Conservation (phyloP, 768 basidiomycete genomes). For the Rhizopogon salebrosus region DNA sequence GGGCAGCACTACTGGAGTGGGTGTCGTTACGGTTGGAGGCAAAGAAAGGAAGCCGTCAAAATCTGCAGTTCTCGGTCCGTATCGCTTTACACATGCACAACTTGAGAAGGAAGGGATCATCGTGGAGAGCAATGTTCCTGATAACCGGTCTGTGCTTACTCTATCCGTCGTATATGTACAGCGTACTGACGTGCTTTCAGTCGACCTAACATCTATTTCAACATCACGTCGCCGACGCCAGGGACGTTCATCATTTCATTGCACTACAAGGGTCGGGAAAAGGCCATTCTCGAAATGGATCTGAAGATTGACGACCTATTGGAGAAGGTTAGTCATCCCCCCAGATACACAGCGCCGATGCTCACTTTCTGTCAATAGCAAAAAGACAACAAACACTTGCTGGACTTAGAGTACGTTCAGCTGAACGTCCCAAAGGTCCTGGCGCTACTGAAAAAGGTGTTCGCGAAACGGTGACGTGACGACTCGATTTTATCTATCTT, state of each 20-base stretch:
- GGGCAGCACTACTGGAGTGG: slow-evolving; percentile 81
- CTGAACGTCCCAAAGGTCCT: slow-evolving; percentile 95
- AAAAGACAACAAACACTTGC: slow-evolving; percentile 96
- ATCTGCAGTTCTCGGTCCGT: slow-evolving; percentile 86
- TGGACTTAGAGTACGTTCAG: slow-evolving; percentile 98
- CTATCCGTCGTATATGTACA: not conserved
- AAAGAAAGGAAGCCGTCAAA: slow-evolving; percentile 94
- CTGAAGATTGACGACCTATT: slow-evolving; percentile 96
- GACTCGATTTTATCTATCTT: slow-evolving; percentile 11
- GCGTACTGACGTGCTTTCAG: slow-evolving; percentile 34
- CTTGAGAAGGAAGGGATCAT: slow-evolving; percentile 99
- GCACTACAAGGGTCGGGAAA: slow-evolving; percentile 98
- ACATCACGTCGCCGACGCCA: slow-evolving; percentile 94
- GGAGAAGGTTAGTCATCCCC: slow-evolving; percentile 69
- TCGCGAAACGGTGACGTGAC: slow-evolving; percentile 68
- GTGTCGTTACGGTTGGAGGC: slow-evolving; percentile 92
- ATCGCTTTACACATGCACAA: slow-evolving; percentile 96
- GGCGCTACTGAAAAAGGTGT: slow-evolving; percentile 89
- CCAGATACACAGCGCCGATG: not conserved
- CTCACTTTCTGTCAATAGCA: slow-evolving; percentile 52
- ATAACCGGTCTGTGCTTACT: slow-evolving; percentile 68
- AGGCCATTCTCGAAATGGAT: slow-evolving; percentile 99
- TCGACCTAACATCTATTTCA: slow-evolving; percentile 98
- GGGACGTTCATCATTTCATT: slow-evolving; percentile 98
- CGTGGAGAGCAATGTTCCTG: slow-evolving; percentile 98